Evolutionary conservation across 2,329 filamentous ascomycete genomes (phyloP).

Genomic region (Leptosphaerulina australis): DNA sequence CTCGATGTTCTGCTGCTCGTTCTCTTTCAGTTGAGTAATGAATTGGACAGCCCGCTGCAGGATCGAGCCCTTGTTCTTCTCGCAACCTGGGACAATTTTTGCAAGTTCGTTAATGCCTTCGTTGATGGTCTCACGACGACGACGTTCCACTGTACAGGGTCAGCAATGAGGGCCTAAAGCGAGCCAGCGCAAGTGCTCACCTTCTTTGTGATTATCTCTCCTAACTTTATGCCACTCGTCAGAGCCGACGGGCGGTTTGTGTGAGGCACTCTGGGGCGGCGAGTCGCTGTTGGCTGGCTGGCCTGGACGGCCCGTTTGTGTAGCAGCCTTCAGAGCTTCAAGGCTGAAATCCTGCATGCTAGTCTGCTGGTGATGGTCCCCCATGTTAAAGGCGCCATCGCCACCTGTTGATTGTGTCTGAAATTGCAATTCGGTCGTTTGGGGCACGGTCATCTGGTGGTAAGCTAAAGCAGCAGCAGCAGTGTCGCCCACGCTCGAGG

Average conservation of each 20-base stretch:
- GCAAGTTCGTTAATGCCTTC: constrained; percentile 98
- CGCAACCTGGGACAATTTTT: constrained; percentile 95
- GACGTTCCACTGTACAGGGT: constrained; percentile 76
- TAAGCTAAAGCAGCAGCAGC: constrained; percentile 63
- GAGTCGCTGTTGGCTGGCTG: constrained; percentile 43
- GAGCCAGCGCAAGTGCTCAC: constrained; percentile 56
- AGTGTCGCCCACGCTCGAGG: constrained; percentile 61
- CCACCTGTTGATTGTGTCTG: constrained; percentile 52
- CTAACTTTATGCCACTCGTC: constrained; percentile 98
- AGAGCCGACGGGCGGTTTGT: constrained; percentile 88
- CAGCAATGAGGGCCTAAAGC: constrained; percentile 5
- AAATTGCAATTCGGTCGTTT: constrained; percentile 61
- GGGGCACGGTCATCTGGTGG: constrained; percentile 62
- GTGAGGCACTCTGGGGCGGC: constrained; percentile 40
- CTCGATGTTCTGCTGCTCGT: constrained; percentile 91
- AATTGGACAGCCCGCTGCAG: constrained; percentile 91
- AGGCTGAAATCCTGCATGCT: constrained; percentile 52
- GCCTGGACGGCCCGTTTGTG: constrained; percentile 55
- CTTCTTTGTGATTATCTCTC: constrained; percentile 99
- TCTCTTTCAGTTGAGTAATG: constrained; percentile 92
- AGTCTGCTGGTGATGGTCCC: constrained; percentile 51
- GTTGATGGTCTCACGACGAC: constrained; percentile 96
- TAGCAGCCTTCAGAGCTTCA: constrained; percentile 58
- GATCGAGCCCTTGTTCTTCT: constrained; percentile 99
- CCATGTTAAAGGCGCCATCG: constrained; percentile 53